Conservation (phyloP, 1,284 basidiomycete species). For the Ceratobasidium sp. region DNA sequence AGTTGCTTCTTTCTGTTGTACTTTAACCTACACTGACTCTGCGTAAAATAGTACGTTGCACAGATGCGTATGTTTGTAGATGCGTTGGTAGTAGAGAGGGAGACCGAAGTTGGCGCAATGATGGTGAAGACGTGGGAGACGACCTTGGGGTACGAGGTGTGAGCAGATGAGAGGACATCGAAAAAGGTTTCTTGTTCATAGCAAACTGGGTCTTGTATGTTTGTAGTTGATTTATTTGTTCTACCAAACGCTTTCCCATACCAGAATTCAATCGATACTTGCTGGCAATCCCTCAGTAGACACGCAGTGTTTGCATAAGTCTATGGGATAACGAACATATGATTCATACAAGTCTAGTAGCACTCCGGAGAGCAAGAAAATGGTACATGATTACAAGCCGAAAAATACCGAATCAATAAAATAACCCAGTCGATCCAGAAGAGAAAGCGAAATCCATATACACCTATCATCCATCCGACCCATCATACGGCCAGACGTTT, state of each 20-base stretch:
- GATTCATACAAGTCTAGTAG: slow-evolving; percentile 36
- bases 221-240: slow-evolving; percentile 37
- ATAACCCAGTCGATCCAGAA: slow-evolving; percentile 1
- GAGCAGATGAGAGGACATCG: background rate
- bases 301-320: background rate
- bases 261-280: background rate
- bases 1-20: slow-evolving; percentile 54
- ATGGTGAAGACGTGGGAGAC: slow-evolving; percentile 44
- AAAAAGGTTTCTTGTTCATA: background rate
- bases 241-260: background rate
- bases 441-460: slow-evolving; percentile 7
- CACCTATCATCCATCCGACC: background rate
- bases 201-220: slow-evolving; percentile 13
- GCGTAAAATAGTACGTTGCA: slow-evolving; percentile 19
- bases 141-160: slow-evolving; percentile 26
- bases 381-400: slow-evolving; percentile 22
- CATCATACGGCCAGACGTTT: slow-evolving; percentile 35
- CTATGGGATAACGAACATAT: slow-evolving; percentile 12
- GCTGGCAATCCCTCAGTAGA: background rate
- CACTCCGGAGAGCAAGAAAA: slow-evolving; percentile 5
- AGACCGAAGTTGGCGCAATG: slow-evolving; percentile 25
- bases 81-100: slow-evolving; percentile 18
- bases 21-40: background rate
- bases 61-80: slow-evolving; percentile 36
- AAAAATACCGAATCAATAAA: slow-evolving; percentile 7